Evolutionary conservation across 1,284 basidiomycete genomes (phyloP), one percentile per base, ranked within the genome.

Genomic region (Earliella scabrosa): DNA sequence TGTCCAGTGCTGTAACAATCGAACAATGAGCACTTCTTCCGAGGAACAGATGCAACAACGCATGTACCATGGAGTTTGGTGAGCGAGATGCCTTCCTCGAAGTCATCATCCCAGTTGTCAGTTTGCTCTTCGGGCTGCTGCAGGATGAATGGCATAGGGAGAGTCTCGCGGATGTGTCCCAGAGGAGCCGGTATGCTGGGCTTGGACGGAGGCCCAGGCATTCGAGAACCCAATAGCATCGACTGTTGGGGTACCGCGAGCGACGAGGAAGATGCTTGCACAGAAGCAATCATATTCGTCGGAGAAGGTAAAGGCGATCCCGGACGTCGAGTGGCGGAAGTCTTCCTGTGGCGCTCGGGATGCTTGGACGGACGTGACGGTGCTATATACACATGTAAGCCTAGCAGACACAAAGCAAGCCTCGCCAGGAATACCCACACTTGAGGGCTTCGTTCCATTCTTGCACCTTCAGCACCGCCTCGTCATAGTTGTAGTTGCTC

Each of bases 91-190:
- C 90, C 95, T 59, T 93, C 93, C 66, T 95, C 95, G 67, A 98
- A 99, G 70, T 99, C 97, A 64, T 95, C 92, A 68, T 99, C 97
- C 95, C 97, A 98, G 60, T 95, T 96, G 70, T 97, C 93, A 10
- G 87, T 93, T 67, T 93, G 88, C 61, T 90, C 91, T 71, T 92
- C 91, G 6, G 87, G 88, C 35, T 82, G 78, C 58, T 85, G 86
- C 27, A 90, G 72, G 18, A 79, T 65, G 52, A 71, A 71, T 2
- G 71, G 73, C 58, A 73, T 67, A 18, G 73, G 73, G 8, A 74
- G 50, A 2, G 69, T 61, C 51, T 71, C 70, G 36, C 70, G 66
- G 10, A 71, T 68, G 39, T 70, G 68, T 1, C 64, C 63, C 16
- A 70, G 47, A 5, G 61, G 51, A 3, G 64, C 54, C 1, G 61